Percentiles rank a stretch among this genome's conserved stretches.
These are phyloP conservation scores for Nitzschia sp. DNA, from an alignment of 108 stramenopile species.

Conservation along the genomic window DNA sequence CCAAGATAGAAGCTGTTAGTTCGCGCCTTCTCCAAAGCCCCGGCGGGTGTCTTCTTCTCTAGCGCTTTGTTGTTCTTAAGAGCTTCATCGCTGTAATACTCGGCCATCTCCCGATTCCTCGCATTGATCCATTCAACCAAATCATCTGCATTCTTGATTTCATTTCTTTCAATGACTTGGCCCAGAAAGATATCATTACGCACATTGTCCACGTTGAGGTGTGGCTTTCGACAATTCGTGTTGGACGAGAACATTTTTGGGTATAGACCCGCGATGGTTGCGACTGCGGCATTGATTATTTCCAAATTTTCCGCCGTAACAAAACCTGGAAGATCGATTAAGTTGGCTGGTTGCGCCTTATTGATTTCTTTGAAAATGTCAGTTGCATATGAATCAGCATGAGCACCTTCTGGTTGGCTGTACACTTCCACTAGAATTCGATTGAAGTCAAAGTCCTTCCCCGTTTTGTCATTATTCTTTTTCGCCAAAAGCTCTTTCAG, in stretches of 20 bases:
- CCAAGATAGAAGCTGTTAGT: slow-evolving; percentile 78
- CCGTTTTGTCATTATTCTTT: slow-evolving; percentile 8
- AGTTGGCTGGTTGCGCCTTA: slow-evolving; percentile 83
- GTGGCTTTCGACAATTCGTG: slow-evolving; percentile 75
- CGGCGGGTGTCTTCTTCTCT: slow-evolving; percentile 19
- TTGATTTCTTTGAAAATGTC: slow-evolving; percentile 88
- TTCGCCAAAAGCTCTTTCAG: slow-evolving; percentile 64
- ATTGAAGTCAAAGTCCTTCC: slow-evolving; percentile 56
- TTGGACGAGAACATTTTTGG: slow-evolving; percentile 87
- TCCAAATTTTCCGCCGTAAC: slow-evolving; percentile 55
- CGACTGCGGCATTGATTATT: slow-evolving; percentile 65
- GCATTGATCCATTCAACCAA: slow-evolving; percentile 61
- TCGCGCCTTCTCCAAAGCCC: slow-evolving; percentile 72
- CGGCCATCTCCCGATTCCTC: slow-evolving; percentile 50
- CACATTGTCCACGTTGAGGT: slow-evolving; percentile 86
- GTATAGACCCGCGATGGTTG: slow-evolving; percentile 42
- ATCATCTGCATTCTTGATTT: slow-evolving; percentile 45
- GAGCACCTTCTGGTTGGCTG: slow-evolving; percentile 16
- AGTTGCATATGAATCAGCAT: slow-evolving; percentile 47
- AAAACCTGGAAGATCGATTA: slow-evolving; percentile 78
- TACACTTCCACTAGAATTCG: slow-evolving; percentile 85
- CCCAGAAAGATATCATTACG: slow-evolving; percentile 84
- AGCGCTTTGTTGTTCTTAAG: background rate
- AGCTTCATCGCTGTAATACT: slow-evolving; percentile 24
- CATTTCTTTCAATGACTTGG: slow-evolving; percentile 58